These are phyloP conservation scores for Pythium myriotylum DNA, from an alignment of 352 stramenopile genomes.

Conservation along the genomic window DNA sequence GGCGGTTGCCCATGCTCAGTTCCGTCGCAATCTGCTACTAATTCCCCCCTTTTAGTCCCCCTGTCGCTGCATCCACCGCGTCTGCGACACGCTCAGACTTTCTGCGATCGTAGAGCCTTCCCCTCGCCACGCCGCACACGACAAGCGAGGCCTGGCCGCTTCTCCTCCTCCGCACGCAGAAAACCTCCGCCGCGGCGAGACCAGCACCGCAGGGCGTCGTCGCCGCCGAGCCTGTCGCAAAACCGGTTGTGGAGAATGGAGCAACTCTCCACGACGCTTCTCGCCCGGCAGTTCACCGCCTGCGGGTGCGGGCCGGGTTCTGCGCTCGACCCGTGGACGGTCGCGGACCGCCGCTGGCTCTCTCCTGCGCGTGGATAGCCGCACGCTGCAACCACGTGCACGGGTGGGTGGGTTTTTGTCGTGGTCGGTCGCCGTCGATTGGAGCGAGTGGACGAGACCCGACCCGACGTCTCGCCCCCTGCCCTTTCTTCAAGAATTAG, in stretches of 20 bases:
- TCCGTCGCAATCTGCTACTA: not conserved
- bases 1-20: slow-evolving; percentile 16
- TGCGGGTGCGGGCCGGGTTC: slow-evolving; percentile 4
- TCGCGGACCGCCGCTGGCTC: not conserved
- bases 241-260: slow-evolving; percentile 4
- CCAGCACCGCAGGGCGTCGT: too few species aligned
- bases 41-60: not conserved
- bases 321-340: not conserved
- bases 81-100: slow-evolving; percentile 8
- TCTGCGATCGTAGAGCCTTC: slow-evolving; percentile 20
- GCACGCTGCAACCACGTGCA: not conserved
- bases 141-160: not conserved
- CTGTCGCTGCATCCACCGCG: slow-evolving; percentile 15
- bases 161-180: too few species aligned
- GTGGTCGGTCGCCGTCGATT: too few species aligned
- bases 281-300: slow-evolving; percentile 16
- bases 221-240: not conserved
- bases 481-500: slow-evolving; percentile 21
- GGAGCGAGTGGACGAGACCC: not conserved
- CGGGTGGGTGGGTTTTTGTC: slow-evolving; percentile 8
- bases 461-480: not conserved
- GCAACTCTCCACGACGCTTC: slow-evolving; percentile 30
- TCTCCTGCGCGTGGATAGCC: not conserved
- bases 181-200: too few species aligned
- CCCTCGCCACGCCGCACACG: too few species aligned